Evolutionary conservation across 192 early-diverging fungal genomes (phyloP).

Genomic region (Coemansia sp.): DNA sequence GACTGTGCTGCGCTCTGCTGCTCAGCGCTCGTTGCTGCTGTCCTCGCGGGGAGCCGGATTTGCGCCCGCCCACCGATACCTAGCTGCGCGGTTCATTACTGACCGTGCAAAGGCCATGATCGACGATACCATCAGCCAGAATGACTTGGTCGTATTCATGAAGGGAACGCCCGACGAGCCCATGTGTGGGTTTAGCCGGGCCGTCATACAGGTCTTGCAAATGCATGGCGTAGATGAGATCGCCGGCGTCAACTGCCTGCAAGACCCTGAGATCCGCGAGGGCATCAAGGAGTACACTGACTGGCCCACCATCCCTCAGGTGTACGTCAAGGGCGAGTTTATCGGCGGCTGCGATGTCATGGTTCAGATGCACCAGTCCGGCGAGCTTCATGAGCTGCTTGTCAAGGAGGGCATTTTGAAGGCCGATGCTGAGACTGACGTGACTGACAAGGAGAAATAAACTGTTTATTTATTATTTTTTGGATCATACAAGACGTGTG

Average conservation of each 20-base stretch:
- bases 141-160: conserved; percentile 91
- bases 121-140: conserved; percentile 59
- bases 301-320: conserved; percentile 97
- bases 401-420: conserved; percentile 71
- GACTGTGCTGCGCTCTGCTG: conserved; percentile 19
- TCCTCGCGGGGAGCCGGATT: conserved; percentile 4
- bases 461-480: not conserved
- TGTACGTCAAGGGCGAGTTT: conserved; percentile 95
- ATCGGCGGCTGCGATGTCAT: conserved; percentile 95
- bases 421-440: conserved; percentile 30
- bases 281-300: conserved; percentile 93
- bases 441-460: conserved; percentile 11
- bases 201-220: conserved; percentile 89
- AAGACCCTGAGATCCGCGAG: conserved; percentile 87
- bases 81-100: conserved; percentile 38
- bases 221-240: conserved; percentile 79
- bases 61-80: conserved; percentile 13
- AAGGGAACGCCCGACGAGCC: conserved; percentile 94
- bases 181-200: conserved; percentile 93
- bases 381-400: conserved; percentile 83
- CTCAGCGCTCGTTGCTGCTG: conserved; percentile 4
- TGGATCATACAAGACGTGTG: not conserved
- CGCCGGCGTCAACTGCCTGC: conserved; percentile 80
- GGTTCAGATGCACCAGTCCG: conserved; percentile 84
- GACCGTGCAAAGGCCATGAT: conserved; percentile 32